Evolutionary conservation across 1,284 basidiomycete genomes (phyloP), one percentile per base, ranked within the genome.

Genomic region (Butyriboletus appendiculatus): DNA sequence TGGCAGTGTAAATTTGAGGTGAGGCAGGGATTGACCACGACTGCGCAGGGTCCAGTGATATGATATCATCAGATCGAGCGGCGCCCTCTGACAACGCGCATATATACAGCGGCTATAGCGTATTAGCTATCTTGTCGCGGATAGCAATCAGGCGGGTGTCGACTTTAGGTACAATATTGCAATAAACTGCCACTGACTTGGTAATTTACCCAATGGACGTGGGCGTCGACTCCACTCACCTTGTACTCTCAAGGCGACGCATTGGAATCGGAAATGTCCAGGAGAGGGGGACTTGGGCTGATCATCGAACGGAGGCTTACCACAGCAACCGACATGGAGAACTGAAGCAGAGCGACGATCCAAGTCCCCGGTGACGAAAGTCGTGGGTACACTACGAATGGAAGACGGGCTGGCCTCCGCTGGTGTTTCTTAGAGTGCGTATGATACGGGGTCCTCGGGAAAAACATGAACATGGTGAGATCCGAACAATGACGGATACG

Each of bases 51-150:
- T 58, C 52, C 41, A 50, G 33, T 44, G 56, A 57, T 57, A 49
- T 39, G 50, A 50, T 57, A 49, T 39, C 48, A 50, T 67, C 46
- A 39, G 55, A 71, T 56, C 59, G 49, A 42, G 44, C 14, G 49
- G 53, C 49, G 28, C 66, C 53, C 50, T 67, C 39, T 50, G 30
- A 56, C 64, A 67, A 65, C 45, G 46, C 54, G 51, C 45, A 50
- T 28, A 42, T 24, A 45, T 39, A 33, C 48, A 26, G 50, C 45
- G 45, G 52, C 45, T 47, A 47, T 52, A 48, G 45, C 26, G 30
- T 51, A 28, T 53, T 42, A 12, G 38, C 30, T 53, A 53, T 62
- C 59, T 53, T 48, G 41, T 37, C 40, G 33, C n/a, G 30, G 47
- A 48, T 39, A 44, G 38, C 22, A 37, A 45, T 44, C 43, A 40